A percentile compares a stretch with the other conserved stretches of the same genome.
phyloP scores from a whole-genome alignment of 805 yeast species.

The Saturnispora mendoncae region DNA sequence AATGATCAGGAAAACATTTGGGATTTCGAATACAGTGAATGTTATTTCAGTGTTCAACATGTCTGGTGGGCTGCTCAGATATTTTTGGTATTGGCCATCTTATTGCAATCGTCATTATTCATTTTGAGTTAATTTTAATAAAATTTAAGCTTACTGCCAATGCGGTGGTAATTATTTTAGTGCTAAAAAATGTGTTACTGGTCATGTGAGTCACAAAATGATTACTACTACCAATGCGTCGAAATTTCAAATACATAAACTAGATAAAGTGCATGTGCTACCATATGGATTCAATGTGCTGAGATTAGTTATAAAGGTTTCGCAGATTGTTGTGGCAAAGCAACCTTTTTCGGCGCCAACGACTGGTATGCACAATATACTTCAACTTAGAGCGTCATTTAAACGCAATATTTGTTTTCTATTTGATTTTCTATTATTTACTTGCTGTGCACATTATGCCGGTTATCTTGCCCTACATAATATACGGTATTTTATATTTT shows the following conservation, averaged over 20 bases:
- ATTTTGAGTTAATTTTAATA: slow-evolving; percentile 2
- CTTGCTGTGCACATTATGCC: too few species aligned
- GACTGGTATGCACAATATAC: slow-evolving; percentile 24
- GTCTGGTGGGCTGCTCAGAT: slow-evolving; percentile 91
- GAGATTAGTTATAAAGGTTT: slow-evolving; percentile 18
- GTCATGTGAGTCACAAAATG: slow-evolving; percentile 19
- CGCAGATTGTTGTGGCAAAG: slow-evolving; percentile 19
- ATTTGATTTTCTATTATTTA: too few species aligned
- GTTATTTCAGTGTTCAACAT: slow-evolving; percentile 83
- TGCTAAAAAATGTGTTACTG: slow-evolving; percentile 19
- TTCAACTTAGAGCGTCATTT: background rate
- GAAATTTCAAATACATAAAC: slow-evolving; percentile 12
- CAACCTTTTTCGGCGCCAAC: slow-evolving; percentile 19
- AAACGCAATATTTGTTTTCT: background rate
- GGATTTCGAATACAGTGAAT: slow-evolving; percentile 62
- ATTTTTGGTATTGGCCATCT: slow-evolving; percentile 32
- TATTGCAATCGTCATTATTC: slow-evolving; percentile 29
- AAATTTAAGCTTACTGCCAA: slow-evolving; percentile 14
- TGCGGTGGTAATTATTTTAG: slow-evolving; percentile 23
- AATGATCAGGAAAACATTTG: slow-evolving; percentile 36
- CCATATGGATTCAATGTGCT: slow-evolving; percentile 22
- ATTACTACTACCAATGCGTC: slow-evolving; percentile 23
- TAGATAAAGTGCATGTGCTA: slow-evolving; percentile 4
- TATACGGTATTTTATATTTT: too few species aligned
- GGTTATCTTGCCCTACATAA: too few species aligned